A percentile compares a stretch with the other conserved stretches of the same genome.
phyloP scores from a whole-genome alignment of 2,329 filamentous ascomycete species.

The Orbilia brochopaga region DNA sequence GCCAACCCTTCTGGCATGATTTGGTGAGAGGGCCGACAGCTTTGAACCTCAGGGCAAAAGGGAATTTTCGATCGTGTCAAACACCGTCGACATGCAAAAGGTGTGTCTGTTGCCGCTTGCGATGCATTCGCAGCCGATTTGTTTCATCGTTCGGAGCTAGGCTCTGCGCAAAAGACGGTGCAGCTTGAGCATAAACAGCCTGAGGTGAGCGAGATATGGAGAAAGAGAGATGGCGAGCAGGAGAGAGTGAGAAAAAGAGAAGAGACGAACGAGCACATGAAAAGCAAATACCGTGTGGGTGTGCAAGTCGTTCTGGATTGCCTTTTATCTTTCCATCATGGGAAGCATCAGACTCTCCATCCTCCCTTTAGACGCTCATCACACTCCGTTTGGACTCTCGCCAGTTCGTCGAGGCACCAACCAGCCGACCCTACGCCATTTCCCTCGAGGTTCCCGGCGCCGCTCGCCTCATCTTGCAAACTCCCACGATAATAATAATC shows the following conservation, averaged over 20 bases:
- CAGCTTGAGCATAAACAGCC: conserved; percentile 48
- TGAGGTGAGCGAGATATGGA: conserved; percentile 50
- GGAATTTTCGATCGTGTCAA: conserved; percentile 47
- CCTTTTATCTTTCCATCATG: conserved; percentile 50
- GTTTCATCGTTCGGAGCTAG: conserved; percentile 47
- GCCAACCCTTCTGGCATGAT: conserved; percentile 50
- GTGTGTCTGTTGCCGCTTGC: conserved; percentile 51
- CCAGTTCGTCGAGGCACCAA: background rate
- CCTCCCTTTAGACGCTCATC: conserved; percentile 40
- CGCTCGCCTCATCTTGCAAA: background rate
- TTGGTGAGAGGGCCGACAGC: conserved; percentile 23
- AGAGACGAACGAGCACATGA: conserved; percentile 41
- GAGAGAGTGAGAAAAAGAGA: no score
- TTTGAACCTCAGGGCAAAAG: conserved; percentile 29
- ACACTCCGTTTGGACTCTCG: background rate
- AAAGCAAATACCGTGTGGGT: conserved; percentile 47
- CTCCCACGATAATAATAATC: background rate
- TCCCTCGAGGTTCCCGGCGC: background rate
- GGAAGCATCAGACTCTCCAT: conserved; percentile 34
- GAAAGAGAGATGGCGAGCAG: no score
- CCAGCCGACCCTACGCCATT: background rate
- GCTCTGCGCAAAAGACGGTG: conserved; percentile 32
- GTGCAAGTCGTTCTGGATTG: no score
- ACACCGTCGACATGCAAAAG: conserved; percentile 38
- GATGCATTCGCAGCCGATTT: conserved; percentile 51